Evolutionary conservation across 2,329 filamentous ascomycete genomes (phyloP), one percentile per base, ranked within the genome.

Genomic region (Botrytis porri): DNA sequence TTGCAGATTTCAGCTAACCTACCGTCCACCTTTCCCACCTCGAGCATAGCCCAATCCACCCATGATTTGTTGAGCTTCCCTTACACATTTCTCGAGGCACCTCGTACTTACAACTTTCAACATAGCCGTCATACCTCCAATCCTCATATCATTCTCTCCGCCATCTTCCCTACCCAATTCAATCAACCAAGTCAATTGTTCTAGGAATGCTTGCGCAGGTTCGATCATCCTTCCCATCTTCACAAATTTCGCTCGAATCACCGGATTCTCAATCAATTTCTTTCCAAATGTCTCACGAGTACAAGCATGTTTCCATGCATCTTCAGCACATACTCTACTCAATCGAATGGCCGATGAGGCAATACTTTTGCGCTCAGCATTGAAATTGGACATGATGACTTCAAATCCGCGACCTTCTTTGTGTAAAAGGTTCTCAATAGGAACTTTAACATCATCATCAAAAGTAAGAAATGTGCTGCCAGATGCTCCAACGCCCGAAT

Each of bases 401-500:
- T 82, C 82, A 80, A 89, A 89, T 2, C 87, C 88, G 32, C 84
- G 78, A 74, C 88, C 87, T 74, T 89, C 87, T 43, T 82, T 78
- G 7, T 88, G 87, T 3, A 90, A 76, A 1, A 88, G 81, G 72
- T 89, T 87, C 39, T 83, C 83, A 0, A 82, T 82, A 0, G 88
- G 87, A 0, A 90, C 88, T 25, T 81, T 76, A 4, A 89, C 87
- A 73, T 88, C 82, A 73, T 88, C 82, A 63, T 89, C 87, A 32
- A 89, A 82, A 32, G 86, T 84, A 66, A 89, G 84, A 75, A 86
- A 88, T 0, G 86, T 87, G 7, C 86, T 84, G 1, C 83, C 86
- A 59, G 89, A 90, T 8, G 88, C 89, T 77, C 89, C 87, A n/a
- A 91, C 88, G 4, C 90, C 90, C 39, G 86, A 89, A 79, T 92